A percentile compares a stretch with the other conserved stretches of the same genome.
Evolutionary conservation across 148 eudicot species (phyloP).

Genomic region (Salicornia ramosissima): DNA sequence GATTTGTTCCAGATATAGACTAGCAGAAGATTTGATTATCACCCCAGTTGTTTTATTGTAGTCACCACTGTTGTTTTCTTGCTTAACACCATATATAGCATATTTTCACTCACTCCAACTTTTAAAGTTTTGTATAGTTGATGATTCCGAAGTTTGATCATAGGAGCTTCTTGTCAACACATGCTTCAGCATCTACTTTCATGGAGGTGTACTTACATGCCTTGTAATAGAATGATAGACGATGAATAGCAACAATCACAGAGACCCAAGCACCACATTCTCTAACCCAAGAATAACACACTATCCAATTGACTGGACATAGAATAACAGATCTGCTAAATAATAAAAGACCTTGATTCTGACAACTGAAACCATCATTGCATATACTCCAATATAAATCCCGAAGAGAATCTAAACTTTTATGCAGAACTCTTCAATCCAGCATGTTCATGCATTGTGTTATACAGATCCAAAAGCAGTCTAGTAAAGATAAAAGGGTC

Average conservation of each 20-base stretch:
- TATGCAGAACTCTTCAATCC: not conserved
- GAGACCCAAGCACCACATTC: not conserved
- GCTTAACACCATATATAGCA: slow-evolving; percentile 1
- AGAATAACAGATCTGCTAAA: not conserved
- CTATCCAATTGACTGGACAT: not conserved
- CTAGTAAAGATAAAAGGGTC: not conserved
- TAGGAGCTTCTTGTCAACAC: not conserved
- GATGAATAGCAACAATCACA: slow-evolving; percentile 4
- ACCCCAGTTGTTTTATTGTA: not conserved
- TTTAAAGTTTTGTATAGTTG: not conserved
- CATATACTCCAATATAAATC: not conserved
- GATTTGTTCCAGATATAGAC: not conserved
- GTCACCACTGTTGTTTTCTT: slow-evolving; percentile 3
- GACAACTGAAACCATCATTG: not conserved
- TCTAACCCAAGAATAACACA: slow-evolving; percentile 3
- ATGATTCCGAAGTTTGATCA: not conserved
- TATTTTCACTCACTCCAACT: not conserved
- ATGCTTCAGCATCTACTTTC: not conserved
- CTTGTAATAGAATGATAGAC: not conserved
- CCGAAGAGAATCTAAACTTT: not conserved
- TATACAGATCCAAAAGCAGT: not conserved
- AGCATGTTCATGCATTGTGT: not conserved
- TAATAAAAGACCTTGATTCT: not conserved
- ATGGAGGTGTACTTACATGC: not conserved
- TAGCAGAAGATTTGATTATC: slow-evolving; percentile 1